A percentile compares a stretch with the other conserved stretches of the same genome.
Evolutionary conservation across 108 stramenopile genomes (phyloP).

Genomic region (Mayamaea pseudoterrestris): DNA sequence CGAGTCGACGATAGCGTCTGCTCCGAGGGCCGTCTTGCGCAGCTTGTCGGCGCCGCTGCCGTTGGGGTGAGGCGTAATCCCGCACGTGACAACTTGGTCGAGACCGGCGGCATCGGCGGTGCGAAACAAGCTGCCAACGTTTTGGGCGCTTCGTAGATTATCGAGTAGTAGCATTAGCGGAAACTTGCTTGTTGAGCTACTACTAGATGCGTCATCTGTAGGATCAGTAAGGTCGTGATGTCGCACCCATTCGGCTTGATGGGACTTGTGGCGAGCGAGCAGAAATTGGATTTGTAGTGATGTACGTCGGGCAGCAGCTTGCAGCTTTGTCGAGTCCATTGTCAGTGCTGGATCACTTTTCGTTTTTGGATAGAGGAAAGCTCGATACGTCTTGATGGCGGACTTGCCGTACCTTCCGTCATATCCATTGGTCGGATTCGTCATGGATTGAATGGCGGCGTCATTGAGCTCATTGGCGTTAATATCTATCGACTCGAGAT

Average conservation of each 20-base stretch:
- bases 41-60: conserved; percentile 69
- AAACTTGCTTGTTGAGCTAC: conserved; percentile 16
- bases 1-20: conserved; percentile 42
- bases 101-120: conserved; percentile 67
- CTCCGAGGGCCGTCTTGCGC: conserved; percentile 67
- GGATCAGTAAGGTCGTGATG: too few relatives aligned
- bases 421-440: conserved; percentile 44
- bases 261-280: conserved; percentile 50
- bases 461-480: conserved; percentile 24
- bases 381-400: conserved; percentile 65
- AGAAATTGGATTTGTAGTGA: conserved; percentile 76
- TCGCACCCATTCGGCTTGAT: conserved; percentile 62
- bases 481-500: conserved; percentile 27
- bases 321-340: conserved; percentile 18
- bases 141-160: conserved; percentile 75
- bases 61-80: conserved; percentile 75
- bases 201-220: too few relatives aligned
- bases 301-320: conserved; percentile 37
- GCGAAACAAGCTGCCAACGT: conserved; percentile 80
- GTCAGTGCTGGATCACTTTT: neutral
- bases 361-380: conserved; percentile 48
- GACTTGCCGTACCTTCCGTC: conserved; percentile 52
- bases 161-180: conserved; percentile 72
- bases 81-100: conserved; percentile 22
- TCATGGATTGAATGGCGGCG: conserved; percentile 42